Percentiles rank a stretch among this genome's conserved stretches.
phyloP scores from a whole-genome alignment of 352 stramenopile genomes.

The Pythium insidiosum region DNA sequence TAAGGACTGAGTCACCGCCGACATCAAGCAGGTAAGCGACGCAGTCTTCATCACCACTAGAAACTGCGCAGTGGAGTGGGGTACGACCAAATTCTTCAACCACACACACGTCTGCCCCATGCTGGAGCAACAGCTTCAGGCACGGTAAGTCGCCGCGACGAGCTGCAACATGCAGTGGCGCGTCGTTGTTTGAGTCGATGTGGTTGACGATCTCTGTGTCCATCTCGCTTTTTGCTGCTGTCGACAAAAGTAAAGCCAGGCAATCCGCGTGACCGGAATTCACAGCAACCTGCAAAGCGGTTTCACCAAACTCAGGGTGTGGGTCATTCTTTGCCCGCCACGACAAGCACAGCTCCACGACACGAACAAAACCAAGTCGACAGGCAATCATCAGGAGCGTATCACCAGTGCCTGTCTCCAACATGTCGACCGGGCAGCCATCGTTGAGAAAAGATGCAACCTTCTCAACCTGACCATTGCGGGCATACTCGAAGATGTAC shows the following conservation, averaged over 20 bases:
- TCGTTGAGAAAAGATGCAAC: constrained; percentile 42
- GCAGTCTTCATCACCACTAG: constrained; percentile 53
- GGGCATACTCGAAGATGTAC: constrained; percentile 48
- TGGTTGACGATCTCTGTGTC: constrained; percentile 84
- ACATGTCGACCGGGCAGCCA: constrained; percentile 66
- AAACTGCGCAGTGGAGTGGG: constrained; percentile 66
- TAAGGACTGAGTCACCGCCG: constrained; percentile 70
- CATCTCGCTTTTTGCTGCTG: constrained; percentile 80
- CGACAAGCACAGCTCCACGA: constrained; percentile 67
- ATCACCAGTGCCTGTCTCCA: constrained; percentile 65
- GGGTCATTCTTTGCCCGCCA: constrained; percentile 81
- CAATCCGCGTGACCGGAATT: constrained; percentile 51
- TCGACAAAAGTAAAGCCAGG: constrained; percentile 49
- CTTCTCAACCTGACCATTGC: constrained; percentile 27
- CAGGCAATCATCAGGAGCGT: constrained; percentile 79
- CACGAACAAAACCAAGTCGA: constrained; percentile 33
- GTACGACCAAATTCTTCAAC: constrained; percentile 76
- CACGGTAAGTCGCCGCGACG: constrained; percentile 61
- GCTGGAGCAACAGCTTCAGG: constrained; percentile 64
- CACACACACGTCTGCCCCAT: constrained; percentile 76
- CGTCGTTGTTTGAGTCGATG: constrained; percentile 74
- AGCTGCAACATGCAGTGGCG: constrained; percentile 70
- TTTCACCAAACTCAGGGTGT: constrained; percentile 80
- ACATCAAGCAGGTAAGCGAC: constrained; percentile 81
- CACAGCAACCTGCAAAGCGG: constrained; percentile 69